These are phyloP conservation scores for Suillus cothurnatus DNA, from an alignment of 768 basidiomycete genomes.

Conservation along the genomic window DNA sequence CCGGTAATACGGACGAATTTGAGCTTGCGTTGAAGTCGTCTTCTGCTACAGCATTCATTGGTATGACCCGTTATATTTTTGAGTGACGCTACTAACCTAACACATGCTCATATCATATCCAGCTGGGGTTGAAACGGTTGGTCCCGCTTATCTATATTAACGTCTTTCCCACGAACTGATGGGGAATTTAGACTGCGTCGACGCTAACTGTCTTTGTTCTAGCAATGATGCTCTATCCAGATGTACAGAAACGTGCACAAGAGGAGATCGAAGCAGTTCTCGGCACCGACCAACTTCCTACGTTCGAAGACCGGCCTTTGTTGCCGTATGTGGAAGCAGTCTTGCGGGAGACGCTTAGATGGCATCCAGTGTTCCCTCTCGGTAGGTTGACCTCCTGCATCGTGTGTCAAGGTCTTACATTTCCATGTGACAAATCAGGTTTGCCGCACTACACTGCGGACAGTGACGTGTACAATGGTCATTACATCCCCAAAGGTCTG, in stretches of 20 bases:
- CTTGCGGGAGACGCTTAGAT: conserved; percentile 37
- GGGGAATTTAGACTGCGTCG: conserved; percentile 29
- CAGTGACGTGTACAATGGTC: conserved; percentile 28
- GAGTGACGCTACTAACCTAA: conserved; percentile 10
- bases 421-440: conserved; percentile 17
- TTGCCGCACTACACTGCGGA: conserved; percentile 29
- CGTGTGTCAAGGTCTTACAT: background rate
- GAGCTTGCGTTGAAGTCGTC: conserved; percentile 31
- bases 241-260: conserved; percentile 36
- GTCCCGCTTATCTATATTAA: conserved; percentile 5
- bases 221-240: conserved; percentile 37
- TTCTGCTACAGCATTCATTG: conserved; percentile 36
- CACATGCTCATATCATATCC: background rate
- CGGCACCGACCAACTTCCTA: conserved; percentile 30
- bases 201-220: conserved; percentile 34
- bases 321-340: conserved; percentile 36
- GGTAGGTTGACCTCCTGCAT: conserved; percentile 17
- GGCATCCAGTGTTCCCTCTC: conserved; percentile 36
- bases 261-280: conserved; percentile 35
- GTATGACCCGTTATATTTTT: conserved; percentile 17
- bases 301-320: conserved; percentile 27
- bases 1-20: conserved; percentile 22
- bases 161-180: conserved; percentile 5
- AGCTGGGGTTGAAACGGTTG: conserved; percentile 34
- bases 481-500: conserved; percentile 30